A percentile compares a stretch with the other conserved stretches of the same genome.
Evolutionary conservation across 2,329 filamentous ascomycete genomes (phyloP).

Genomic region (Neocucurbitaria cava): DNA sequence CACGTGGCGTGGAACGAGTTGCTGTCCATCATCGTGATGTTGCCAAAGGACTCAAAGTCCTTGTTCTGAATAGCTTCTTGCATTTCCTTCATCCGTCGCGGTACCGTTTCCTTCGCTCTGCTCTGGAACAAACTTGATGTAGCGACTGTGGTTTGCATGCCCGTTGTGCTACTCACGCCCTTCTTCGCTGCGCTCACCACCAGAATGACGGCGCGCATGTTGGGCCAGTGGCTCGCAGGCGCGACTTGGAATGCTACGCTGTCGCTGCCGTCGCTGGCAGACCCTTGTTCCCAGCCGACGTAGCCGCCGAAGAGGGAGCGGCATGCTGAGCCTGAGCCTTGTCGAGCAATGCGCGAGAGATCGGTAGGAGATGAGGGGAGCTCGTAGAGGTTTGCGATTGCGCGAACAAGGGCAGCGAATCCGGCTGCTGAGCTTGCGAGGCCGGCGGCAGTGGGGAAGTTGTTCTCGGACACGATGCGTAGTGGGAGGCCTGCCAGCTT

Average conservation of each 20-base stretch:
- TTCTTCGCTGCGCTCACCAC: constrained; percentile 96
- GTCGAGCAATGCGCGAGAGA: constrained; percentile 86
- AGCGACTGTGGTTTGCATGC: constrained; percentile 96
- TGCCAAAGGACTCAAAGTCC: constrained; percentile 87
- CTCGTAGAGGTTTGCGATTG: constrained; percentile 90
- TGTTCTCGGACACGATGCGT: constrained; percentile 93
- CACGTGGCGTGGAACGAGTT: constrained; percentile 97
- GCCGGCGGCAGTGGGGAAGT: constrained; percentile 97
- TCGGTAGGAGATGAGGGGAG: constrained; percentile 82
- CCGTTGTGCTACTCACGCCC: constrained; percentile 87
- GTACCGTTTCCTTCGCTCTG: constrained; percentile 78
- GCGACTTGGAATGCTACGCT: constrained; percentile 89
- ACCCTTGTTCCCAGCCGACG: constrained; percentile 89
- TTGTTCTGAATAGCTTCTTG: constrained; percentile 77
- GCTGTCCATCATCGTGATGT: constrained; percentile 94
- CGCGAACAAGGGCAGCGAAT: constrained; percentile 74
- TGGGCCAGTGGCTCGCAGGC: constrained; percentile 88
- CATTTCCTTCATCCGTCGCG: constrained; percentile 82
- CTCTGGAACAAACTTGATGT: constrained; percentile 87
- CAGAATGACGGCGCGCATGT: constrained; percentile 90
- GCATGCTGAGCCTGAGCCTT: constrained; percentile 94
- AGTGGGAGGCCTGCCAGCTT: constrained; percentile 80
- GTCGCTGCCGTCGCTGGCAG: constrained; percentile 78
- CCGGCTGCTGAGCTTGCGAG: constrained; percentile 73
- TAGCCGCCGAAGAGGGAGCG: constrained; percentile 93